Conservation (phyloP, 2,329 filamentous ascomycete genomes). For the Stagonosporopsis vannaccii region DNA sequence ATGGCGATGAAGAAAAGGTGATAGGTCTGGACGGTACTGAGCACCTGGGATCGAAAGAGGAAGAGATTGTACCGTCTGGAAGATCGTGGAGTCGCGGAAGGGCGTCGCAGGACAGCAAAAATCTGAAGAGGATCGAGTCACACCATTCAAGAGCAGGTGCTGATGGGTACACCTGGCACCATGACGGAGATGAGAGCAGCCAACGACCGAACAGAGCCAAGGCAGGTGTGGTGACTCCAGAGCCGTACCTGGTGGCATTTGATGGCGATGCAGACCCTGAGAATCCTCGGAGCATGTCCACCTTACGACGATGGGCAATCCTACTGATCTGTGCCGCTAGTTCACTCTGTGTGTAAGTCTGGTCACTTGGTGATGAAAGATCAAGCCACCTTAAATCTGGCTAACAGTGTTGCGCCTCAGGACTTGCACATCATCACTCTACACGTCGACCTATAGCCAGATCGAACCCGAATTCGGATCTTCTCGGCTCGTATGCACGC, state of each 20-base stretch:
- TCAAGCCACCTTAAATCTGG: neutral
- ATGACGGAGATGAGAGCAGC: constrained; percentile 34
- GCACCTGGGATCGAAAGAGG: neutral
- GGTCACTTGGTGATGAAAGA: neutral
- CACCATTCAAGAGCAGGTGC: constrained; percentile 48
- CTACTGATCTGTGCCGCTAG: constrained; percentile 75
- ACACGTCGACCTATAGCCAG: constrained; percentile 81
- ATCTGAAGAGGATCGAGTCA: constrained; percentile 31
- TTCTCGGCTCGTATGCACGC: constrained; percentile 74
- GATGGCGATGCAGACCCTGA: constrained; percentile 76
- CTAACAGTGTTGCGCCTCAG: constrained; percentile 52
- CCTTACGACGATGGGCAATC: constrained; percentile 78
- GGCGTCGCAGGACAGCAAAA: constrained; percentile 28
- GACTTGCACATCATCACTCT: constrained; percentile 86
- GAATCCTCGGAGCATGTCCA: constrained; percentile 74
- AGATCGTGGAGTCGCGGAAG: constrained; percentile 13
- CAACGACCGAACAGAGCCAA: constrained; percentile 31
- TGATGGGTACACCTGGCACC: constrained; percentile 49
- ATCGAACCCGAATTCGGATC: constrained; percentile 77
- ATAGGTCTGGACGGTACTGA: constrained; percentile 19
- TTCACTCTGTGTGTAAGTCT: constrained; percentile 83
- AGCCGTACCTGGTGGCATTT: constrained; percentile 74
- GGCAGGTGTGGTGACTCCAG: constrained; percentile 20
- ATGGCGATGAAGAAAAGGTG: constrained; percentile 24
- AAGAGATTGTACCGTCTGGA: neutral